Base-by-base conservation (phyloP, 768 basidiomycete genomes). In the Ramaria rubella region DNA sequence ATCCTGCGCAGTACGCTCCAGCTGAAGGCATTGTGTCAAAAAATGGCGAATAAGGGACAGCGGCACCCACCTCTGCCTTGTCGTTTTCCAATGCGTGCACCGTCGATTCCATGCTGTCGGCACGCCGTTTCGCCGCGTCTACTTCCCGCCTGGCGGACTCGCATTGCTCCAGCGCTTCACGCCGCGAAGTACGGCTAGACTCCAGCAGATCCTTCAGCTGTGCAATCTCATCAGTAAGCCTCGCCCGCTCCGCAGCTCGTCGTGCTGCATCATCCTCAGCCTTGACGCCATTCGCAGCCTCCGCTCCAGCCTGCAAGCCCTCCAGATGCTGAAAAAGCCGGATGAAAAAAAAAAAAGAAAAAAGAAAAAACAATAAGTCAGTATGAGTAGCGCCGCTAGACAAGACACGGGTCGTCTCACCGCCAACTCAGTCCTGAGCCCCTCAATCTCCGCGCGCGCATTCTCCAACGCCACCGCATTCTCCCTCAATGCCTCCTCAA, bases 401-500 rank as follows among this genome's bases (percentile, higher is more conserved):
- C 48, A 42, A 2, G 33, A 53, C 29, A 24, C 36, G 27, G 48
- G 27, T 26, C 8, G 55, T 71, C 89, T 75, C 69, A 93, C 91
- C 33, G 81, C 75, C 43, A 88, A 73, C 58, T 96, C 95, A 31
- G 79, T 71, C 53, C 94, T 83, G 63, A 72, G 73, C 59, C 70
- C 67, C 72, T 99, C 95, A 12, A 97, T 87, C 69, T 99, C 95
- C 14, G 89, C 90, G 55, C 89, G 75, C 5, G 94, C 89, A 63
- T 86, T 87, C 69, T 98, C 94, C 9, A 98, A 77, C 0, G 94
- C 90, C 44, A 82, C 77, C 2, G 85, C 86, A 62, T 87, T 91
- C 73, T 97, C 94, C 60, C 86, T 75, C 38, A 98, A 73, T 2
- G 95, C 95, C 63, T 87, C 89, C 67, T 95, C 93, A 21, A 93